Percentiles rank a stretch among this genome's conserved stretches.
Conservation (phyloP, 495 filamentous ascomycete species). For the Viridothelium virens region DNA sequence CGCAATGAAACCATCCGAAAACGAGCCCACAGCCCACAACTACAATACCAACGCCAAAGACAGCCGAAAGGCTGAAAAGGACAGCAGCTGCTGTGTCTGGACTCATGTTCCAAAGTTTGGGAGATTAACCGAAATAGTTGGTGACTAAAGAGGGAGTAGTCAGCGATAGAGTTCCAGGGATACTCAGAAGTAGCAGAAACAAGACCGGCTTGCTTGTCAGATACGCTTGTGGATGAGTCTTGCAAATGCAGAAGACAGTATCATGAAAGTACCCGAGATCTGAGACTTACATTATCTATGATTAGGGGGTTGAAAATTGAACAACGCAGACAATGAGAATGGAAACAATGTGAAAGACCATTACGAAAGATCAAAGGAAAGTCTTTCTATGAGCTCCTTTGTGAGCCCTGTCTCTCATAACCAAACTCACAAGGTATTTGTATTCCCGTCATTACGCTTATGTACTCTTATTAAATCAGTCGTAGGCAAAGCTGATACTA, state of each 20-base stretch:
- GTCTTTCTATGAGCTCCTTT: background rate
- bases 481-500: background rate
- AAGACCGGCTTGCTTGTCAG: slow-evolving; percentile 5
- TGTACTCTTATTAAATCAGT: background rate
- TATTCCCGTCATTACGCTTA: background rate
- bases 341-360: background rate
- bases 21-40: background rate
- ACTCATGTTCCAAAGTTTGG: background rate
- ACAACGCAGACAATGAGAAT: background rate
- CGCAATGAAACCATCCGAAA: slow-evolving; percentile 2
- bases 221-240: background rate
- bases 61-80: background rate
- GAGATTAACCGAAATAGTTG: background rate
- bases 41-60: background rate
- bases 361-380: background rate
- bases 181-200: background rate
- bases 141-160: background rate
- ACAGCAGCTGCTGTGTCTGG: background rate
- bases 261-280: background rate
- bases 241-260: background rate
- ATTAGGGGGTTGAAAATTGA: background rate
- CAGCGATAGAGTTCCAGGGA: background rate
- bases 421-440: background rate
- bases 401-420: background rate
- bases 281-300: background rate